Evolutionary conservation across 1,284 basidiomycete genomes (phyloP).

Genomic region (Stygiomarasmius scandens): DNA sequence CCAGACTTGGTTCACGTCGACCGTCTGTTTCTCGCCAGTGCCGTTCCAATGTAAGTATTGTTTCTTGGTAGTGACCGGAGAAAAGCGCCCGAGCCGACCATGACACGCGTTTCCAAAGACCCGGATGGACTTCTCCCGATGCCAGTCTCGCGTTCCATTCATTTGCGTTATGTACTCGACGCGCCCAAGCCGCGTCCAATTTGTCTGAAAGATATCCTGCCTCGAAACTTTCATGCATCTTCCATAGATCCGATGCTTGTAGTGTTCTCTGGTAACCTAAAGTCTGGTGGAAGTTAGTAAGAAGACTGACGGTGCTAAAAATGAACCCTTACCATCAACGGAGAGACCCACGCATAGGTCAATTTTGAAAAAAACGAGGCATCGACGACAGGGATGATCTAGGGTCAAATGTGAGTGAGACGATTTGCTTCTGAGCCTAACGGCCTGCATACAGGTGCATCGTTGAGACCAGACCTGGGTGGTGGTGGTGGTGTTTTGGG

Average conservation of each 20-base stretch:
- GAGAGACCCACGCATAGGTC: slow-evolving; percentile 68
- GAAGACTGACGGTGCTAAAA: background rate
- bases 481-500: slow-evolving; percentile 62
- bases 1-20: slow-evolving; percentile 54
- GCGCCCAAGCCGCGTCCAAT: slow-evolving; percentile 53
- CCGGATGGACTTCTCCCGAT: slow-evolving; percentile 49
- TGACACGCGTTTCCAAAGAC: slow-evolving; percentile 33
- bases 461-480: slow-evolving; percentile 56
- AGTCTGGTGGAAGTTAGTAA: slow-evolving; percentile 36
- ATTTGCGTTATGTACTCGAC: slow-evolving; percentile 46
- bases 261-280: slow-evolving; percentile 72
- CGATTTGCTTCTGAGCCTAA: too few relatives aligned
- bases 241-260: slow-evolving; percentile 77
- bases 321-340: slow-evolving; percentile 58
- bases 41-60: slow-evolving; percentile 40
- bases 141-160: slow-evolving; percentile 58
- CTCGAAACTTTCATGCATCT: slow-evolving; percentile 58
- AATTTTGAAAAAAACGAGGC: slow-evolving; percentile 61
- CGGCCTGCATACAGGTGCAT: slow-evolving; percentile 49
- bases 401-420: background rate
- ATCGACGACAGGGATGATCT: slow-evolving; percentile 55
- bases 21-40: slow-evolving; percentile 56
- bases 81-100: slow-evolving; percentile 48
- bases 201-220: slow-evolving; percentile 51
- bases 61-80: slow-evolving; percentile 26